Percentiles rank a stretch among this genome's conserved stretches.
phyloP scores from a whole-genome alignment of 805 yeast species.

The Cephaloascus albidus region DNA sequence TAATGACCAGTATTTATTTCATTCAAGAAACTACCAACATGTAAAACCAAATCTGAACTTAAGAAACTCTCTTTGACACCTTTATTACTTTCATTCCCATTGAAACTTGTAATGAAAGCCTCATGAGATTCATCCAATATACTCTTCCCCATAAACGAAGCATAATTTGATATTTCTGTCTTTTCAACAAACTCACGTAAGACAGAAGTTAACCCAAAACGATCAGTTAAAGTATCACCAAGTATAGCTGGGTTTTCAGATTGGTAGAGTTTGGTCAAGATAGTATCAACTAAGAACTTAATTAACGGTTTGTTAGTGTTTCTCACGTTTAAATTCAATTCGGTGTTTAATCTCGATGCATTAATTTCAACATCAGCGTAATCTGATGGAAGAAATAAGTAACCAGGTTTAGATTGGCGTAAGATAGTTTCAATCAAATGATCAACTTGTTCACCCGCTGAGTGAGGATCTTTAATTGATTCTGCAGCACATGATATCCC shows the following conservation, averaged over 20 bases:
- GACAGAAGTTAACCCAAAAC: constrained; percentile 39
- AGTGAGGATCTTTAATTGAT: constrained; percentile 12
- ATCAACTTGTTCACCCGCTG: constrained; percentile 18
- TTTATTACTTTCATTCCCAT: constrained; percentile 45
- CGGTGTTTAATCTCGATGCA: background rate
- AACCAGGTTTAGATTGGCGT: constrained; percentile 26
- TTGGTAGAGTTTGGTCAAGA: constrained; percentile 41
- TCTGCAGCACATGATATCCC: constrained; percentile 18
- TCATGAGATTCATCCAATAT: constrained; percentile 60
- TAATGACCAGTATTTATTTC: constrained; percentile 67
- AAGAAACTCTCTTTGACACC: constrained; percentile 40
- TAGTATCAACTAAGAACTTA: constrained; percentile 26
- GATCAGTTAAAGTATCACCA: constrained; percentile 61
- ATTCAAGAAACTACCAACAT: constrained; percentile 58
- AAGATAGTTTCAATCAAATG: constrained; percentile 16
- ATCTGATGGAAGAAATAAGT: constrained; percentile 23
- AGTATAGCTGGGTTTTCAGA: constrained; percentile 55
- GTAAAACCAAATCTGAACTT: constrained; percentile 57
- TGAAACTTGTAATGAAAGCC: constrained; percentile 63
- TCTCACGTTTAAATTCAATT: background rate
- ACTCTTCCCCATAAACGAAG: constrained; percentile 65
- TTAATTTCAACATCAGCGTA: constrained; percentile 10
- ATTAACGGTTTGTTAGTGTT: constrained; percentile 11
- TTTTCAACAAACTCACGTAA: constrained; percentile 37
- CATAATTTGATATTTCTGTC: constrained; percentile 35